Base-by-base conservation (phyloP, 1,284 basidiomycete genomes). In the Ceratobasidium sp. region DNA sequence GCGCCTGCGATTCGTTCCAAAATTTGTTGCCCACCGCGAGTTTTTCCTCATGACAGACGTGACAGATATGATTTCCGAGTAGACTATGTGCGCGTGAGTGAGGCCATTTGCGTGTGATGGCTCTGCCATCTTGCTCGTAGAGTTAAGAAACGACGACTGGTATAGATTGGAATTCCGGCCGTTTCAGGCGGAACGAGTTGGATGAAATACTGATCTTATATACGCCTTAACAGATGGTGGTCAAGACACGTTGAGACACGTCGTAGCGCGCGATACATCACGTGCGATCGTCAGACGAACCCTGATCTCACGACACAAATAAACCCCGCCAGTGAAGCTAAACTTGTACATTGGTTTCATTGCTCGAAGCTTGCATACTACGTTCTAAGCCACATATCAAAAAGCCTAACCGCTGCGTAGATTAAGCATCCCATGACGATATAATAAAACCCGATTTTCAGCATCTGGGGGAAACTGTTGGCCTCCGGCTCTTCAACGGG, bases 11-110 rank as follows among this genome's bases (percentile, higher is more conserved):
- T 46, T 45, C 9, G 46, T 23, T 3, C 65, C 65, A 28, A 53
- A 45, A 28, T 70, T 70, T 23, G 91, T 86, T 16, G 94, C 91
- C 95, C 95, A 97, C 61, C 95, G 89, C 59, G 94, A 94, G 82
- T 97, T 97, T 83, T 96, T 94, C 80, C 97, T 92, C 94, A 99
- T 97, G n/a, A 89, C 87, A 3, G 95, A 94, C 48, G 95, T 97
- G 76, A 99, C 93, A 12, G 94, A 86, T 71, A 96, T 86, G 75
- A 98, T 93, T 84, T 98, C 96, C 45, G 93, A 90, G 75, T 91
- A 86, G 30, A 97, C 80, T 57, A 96, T 87, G 85, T 96, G 93
- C 74, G 89, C 53, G 65, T 71, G 65, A 32, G 53, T 36, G 39
- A 34, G 67, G 45, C 59, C 73, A 72, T 62, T 65, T 41, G 46